Percentiles rank a stretch among this genome's conserved stretches.
These are phyloP conservation scores for Vitis amurensis DNA, from an alignment of 164 flowering plant genomes.

Conservation along the genomic window DNA sequence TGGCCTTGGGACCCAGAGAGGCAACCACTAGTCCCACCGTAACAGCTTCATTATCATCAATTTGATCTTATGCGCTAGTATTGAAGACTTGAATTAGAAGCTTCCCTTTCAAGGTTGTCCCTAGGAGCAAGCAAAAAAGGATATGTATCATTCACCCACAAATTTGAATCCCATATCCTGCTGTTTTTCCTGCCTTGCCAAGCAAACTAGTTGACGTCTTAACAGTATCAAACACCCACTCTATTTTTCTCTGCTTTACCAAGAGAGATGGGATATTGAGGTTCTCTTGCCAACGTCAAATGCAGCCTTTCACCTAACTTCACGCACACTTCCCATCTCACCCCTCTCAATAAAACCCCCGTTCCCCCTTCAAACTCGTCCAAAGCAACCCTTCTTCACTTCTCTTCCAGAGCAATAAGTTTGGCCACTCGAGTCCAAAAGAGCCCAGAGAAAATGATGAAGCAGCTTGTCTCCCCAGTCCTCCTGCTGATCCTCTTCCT, in stretches of 20 bases:
- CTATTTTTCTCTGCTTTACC: constrained; percentile 7
- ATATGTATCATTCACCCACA: background rate
- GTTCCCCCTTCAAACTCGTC: background rate
- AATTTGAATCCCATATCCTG: background rate
- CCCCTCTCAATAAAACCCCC: constrained; percentile 12
- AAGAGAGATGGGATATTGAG: constrained; percentile 5
- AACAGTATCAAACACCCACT: constrained; percentile 3
- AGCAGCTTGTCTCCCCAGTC: constrained; percentile 8
- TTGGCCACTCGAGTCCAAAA: background rate
- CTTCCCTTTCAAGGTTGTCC: constrained; percentile 4
- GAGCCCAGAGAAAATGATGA: constrained; percentile 10
- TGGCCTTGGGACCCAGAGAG: no score
- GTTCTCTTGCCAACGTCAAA: constrained; percentile 9
- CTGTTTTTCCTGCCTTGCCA: constrained; percentile 15
- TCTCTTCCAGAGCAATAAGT: background rate
- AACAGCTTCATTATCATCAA: no score
- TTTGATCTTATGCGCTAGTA: background rate
- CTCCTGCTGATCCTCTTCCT: constrained; percentile 18
- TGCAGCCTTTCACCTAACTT: constrained; percentile 25
- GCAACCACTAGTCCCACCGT: no score
- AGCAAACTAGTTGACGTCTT: constrained; percentile 7
- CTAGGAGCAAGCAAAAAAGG: constrained; percentile 8
- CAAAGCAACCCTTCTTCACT: background rate
- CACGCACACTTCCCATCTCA: background rate
- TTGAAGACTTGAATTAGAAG: constrained; percentile 6